A percentile compares a stretch with the other conserved stretches of the same genome.
phyloP scores from a whole-genome alignment of 2,329 filamentous ascomycete species.

The Microcyclosporella mali region DNA sequence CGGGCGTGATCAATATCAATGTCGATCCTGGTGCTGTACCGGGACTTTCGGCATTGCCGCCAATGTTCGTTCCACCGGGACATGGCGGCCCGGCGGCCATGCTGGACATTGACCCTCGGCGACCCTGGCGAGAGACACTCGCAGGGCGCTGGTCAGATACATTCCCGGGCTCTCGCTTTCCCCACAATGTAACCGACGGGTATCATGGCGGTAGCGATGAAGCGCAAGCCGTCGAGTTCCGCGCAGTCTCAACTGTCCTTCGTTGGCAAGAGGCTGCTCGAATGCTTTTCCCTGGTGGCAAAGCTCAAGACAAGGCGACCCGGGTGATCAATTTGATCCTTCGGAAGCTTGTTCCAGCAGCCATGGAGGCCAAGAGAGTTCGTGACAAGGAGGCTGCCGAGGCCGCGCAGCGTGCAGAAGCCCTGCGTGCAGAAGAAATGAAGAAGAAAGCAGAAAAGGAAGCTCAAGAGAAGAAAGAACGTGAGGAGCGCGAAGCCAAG shows the following conservation, averaged over 20 bases:
- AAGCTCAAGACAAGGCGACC: constrained; percentile 61
- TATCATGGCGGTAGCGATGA: constrained; percentile 48
- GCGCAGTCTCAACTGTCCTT: constrained; percentile 61
- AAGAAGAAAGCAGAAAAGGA: constrained; percentile 54
- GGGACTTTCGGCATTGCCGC: constrained; percentile 13
- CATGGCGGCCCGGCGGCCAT: constrained; percentile 14
- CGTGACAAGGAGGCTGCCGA: constrained; percentile 62
- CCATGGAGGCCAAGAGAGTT: constrained; percentile 73
- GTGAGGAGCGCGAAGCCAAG: constrained; percentile 43
- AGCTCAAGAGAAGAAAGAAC: constrained; percentile 46
- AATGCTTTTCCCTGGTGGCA: constrained; percentile 66
- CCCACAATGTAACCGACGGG: constrained; percentile 34
- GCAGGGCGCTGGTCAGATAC: constrained; percentile 16
- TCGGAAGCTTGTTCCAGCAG: constrained; percentile 70
- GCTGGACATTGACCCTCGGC: constrained; percentile 25
- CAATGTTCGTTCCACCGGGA: constrained; percentile 21
- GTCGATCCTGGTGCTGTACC: constrained; percentile 21
- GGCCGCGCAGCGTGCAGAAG: constrained; percentile 59
- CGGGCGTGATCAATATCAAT: constrained; percentile 21
- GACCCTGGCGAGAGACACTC: constrained; percentile 21
- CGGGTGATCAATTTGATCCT: constrained; percentile 64
- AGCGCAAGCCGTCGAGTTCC: constrained; percentile 69
- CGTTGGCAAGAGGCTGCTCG: constrained; percentile 88
- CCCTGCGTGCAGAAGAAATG: constrained; percentile 57
- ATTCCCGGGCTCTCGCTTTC: constrained; percentile 42